phyloP scores from a whole-genome alignment of 2,329 filamentous ascomycete genomes.

The Penicillium sp. region DNA sequence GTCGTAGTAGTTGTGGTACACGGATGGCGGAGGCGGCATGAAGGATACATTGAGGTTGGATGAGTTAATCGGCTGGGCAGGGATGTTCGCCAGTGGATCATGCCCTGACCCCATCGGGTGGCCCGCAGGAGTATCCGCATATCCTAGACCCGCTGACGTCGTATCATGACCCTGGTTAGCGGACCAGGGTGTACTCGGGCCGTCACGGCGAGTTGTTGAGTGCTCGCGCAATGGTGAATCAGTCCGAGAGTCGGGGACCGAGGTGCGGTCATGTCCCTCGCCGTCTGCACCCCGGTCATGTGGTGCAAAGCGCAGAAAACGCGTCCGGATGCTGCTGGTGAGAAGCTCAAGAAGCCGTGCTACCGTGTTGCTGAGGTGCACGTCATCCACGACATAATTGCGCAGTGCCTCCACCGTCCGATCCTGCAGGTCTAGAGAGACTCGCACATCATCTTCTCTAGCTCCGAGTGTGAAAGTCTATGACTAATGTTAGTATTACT shows the following conservation, averaged over 20 bases:
- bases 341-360: constrained; percentile 60
- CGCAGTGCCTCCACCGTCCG: constrained; percentile 58
- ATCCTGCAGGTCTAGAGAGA: constrained; percentile 58
- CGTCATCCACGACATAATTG: constrained; percentile 63
- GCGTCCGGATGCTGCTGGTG: constrained; percentile 56
- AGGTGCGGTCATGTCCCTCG: constrained; percentile 38
- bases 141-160: constrained; percentile 23
- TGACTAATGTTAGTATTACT: background rate
- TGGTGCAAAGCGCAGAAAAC: constrained; percentile 57
- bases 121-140: constrained; percentile 28
- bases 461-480: constrained; percentile 62
- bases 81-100: constrained; percentile 45
- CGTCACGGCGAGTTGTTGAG: constrained; percentile 26
- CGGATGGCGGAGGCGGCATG: constrained; percentile 47
- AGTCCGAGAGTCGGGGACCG: constrained; percentile 34
- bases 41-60: constrained; percentile 47
- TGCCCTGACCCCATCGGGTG: constrained; percentile 30
- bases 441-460: constrained; percentile 60
- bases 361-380: constrained; percentile 62
- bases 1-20: constrained; percentile 47
- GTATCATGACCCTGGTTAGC: constrained; percentile 22
- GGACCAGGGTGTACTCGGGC: constrained; percentile 27
- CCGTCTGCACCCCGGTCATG: constrained; percentile 47
- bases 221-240: constrained; percentile 40
- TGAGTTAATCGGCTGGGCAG: constrained; percentile 45